These are phyloP conservation scores for Paracoccidioides lutzii DNA, from an alignment of 2,329 filamentous ascomycete genomes.

Conservation along the genomic window DNA sequence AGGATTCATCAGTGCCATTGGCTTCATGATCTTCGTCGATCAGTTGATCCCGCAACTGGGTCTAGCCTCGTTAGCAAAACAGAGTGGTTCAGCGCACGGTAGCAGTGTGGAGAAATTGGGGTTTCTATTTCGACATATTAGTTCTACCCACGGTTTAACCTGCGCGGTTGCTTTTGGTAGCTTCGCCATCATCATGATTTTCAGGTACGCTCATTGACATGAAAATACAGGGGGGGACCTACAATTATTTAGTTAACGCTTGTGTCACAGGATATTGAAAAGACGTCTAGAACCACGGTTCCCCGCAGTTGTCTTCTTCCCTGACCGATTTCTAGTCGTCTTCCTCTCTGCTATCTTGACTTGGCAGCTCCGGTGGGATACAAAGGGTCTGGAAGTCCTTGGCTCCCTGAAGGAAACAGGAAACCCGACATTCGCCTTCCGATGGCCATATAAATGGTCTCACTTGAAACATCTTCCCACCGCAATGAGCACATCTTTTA, in stretches of 20 bases:
- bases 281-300: slow-evolving; percentile 65
- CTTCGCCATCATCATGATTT: slow-evolving; percentile 83
- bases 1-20: slow-evolving; percentile 94
- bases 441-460: slow-evolving; percentile 67
- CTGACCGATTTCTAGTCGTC: slow-evolving; percentile 83
- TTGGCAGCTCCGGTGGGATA: slow-evolving; percentile 64
- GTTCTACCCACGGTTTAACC: slow-evolving; percentile 60
- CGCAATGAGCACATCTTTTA: slow-evolving; percentile 78
- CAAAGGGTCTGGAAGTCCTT: slow-evolving; percentile 67
- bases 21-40: slow-evolving; percentile 90
- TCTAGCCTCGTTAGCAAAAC: slow-evolving; percentile 51
- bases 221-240: background rate
- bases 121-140: slow-evolving; percentile 59
- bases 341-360: slow-evolving; percentile 70
- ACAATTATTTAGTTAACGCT: background rate
- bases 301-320: slow-evolving; percentile 71
- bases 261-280: slow-evolving; percentile 57
- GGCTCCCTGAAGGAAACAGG: slow-evolving; percentile 64
- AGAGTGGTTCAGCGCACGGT: slow-evolving; percentile 55
- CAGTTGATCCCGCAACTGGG: slow-evolving; percentile 87
- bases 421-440: slow-evolving; percentile 62
- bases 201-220: slow-evolving; percentile 43
- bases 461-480: slow-evolving; percentile 74
- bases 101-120: slow-evolving; percentile 75
- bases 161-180: slow-evolving; percentile 63